A percentile compares a stretch with the other conserved stretches of the same genome.
These are phyloP conservation scores for Telopea speciosissima DNA, from an alignment of 177 flowering plant genomes.

Conservation along the genomic window DNA sequence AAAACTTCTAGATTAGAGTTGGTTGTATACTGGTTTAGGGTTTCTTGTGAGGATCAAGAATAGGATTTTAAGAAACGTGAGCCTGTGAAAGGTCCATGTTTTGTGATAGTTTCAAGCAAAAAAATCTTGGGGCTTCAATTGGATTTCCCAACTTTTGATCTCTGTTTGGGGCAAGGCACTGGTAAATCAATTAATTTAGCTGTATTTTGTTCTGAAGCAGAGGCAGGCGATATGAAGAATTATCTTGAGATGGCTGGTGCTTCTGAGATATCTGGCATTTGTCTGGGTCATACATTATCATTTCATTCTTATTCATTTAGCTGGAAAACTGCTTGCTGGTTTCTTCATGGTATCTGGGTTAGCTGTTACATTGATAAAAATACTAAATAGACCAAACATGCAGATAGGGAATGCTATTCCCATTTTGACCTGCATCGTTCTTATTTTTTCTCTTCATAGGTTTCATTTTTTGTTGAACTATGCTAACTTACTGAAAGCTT, in stretches of 20 bases:
- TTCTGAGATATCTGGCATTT: background rate
- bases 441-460: too few relatives aligned
- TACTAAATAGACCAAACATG: background rate
- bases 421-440: background rate
- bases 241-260: background rate
- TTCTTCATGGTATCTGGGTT: background rate
- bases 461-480: background rate
- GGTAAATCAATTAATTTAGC: background rate
- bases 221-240: background rate
- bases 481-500: background rate
- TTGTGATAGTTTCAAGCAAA: background rate
- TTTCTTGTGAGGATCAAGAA: background rate
- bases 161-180: background rate
- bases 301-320: background rate
- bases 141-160: background rate
- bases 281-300: background rate
- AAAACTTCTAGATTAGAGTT: background rate
- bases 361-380: too few relatives aligned
- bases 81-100: background rate
- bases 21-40: background rate
- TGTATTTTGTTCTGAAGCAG: background rate
- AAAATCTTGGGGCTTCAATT: background rate
- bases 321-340: background rate
- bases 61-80: background rate
- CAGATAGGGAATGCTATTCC: background rate